Evolutionary conservation across 441 rosid genomes (phyloP).

Genomic region (Erodium trifolium): DNA sequence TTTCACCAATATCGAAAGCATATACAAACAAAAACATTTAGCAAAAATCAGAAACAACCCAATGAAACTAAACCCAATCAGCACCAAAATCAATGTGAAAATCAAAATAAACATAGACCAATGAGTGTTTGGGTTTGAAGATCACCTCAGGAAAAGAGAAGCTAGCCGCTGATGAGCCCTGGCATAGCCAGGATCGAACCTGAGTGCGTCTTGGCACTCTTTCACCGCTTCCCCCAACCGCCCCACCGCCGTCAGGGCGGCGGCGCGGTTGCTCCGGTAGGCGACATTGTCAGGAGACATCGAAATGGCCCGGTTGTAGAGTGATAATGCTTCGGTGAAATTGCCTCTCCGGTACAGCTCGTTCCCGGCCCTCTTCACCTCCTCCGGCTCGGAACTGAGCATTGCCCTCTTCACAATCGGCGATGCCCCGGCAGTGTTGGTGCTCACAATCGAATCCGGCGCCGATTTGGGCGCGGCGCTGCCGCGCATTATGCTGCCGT

Average conservation of each 20-base stretch:
- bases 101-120: slow-evolving; percentile 10
- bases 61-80: too few species aligned
- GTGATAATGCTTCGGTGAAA: slow-evolving; percentile 42
- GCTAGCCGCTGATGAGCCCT: slow-evolving; percentile 57
- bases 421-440: too few species aligned
- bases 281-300: slow-evolving; percentile 50
- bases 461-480: slow-evolving; percentile 1
- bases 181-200: slow-evolving; percentile 37
- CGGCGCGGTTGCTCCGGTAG: slow-evolving; percentile 56
- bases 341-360: slow-evolving; percentile 49
- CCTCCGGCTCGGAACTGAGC: slow-evolving; percentile 31
- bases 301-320: slow-evolving; percentile 49
- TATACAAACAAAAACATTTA: too few species aligned
- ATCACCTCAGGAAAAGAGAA: slow-evolving; percentile 56
- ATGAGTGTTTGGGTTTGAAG: slow-evolving; percentile 8
- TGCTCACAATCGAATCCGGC: background rate
- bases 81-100: background rate
- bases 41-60: too few species aligned
- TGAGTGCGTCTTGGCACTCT: slow-evolving; percentile 59
- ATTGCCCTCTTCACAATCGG: slow-evolving; percentile 5
- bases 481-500: slow-evolving; percentile 77
- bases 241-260: slow-evolving; percentile 48
- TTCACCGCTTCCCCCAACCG: slow-evolving; percentile 47
- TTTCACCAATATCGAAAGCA: background rate
- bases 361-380: slow-evolving; percentile 52